Evolutionary conservation across 768 basidiomycete genomes (phyloP), one percentile per base, ranked within the genome.

Genomic region (Exidia glandulosa): DNA sequence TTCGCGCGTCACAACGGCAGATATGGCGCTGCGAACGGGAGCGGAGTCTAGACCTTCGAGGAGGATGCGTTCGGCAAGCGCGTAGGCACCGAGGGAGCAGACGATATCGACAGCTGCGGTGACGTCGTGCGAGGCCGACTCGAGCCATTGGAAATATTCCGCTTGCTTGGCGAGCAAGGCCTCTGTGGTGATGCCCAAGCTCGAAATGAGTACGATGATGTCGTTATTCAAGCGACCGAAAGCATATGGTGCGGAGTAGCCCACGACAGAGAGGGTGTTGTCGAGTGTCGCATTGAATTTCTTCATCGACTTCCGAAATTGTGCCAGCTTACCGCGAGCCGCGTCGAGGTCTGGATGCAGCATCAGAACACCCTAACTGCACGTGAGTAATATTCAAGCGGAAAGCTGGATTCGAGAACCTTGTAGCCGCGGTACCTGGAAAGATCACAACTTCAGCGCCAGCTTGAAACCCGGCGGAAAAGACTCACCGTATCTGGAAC

Each of bases 201-300:
- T 82, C 1, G 83, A 80, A 3, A 87, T 74, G 7, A 87, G 79
- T 32, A 82, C 80, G 19, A 86, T 81, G 65, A 86, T 79, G 58
- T 86, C 85, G 68, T 85, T 85, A 67, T 87, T 87, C 32, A 87
- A 73, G 5, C 85, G 77, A 1, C 81, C 84, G 63, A 84, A 87
- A 0, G 82, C 73, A 58, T 82, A 86, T 1, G 84, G 85, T 56
- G 73, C 76, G 2, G 86, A 86, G 64, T 81, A 75, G 32, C 79
- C 82, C 6, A 87, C 84, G 37, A 86, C 81, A 0, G 85, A 86
- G 70, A 87, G 86, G 1, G 83, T 85, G 45, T 76, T 72, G 61
- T 84, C 80, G 6, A 48, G 14, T 0, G 76, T 81, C 0, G 83
- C 78, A 9, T 70, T 75, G 70, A 87, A 86, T 64, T 87, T 87